phyloP scores from a whole-genome alignment of 805 yeast species.

The Myxozyma nipponensis region DNA sequence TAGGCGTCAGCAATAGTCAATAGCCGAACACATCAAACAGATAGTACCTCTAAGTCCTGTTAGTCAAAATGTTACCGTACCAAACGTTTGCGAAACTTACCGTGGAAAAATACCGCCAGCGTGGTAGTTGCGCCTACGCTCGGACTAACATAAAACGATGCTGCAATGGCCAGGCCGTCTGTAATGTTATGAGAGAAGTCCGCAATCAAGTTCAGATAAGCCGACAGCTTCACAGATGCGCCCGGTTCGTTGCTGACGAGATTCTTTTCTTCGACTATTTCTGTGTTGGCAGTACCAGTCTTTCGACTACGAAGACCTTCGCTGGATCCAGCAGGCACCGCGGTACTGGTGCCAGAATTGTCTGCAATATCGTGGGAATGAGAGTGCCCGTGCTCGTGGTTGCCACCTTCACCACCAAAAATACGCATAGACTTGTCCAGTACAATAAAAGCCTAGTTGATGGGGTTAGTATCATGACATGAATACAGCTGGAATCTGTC shows the following conservation, averaged over 20 bases:
- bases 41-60: too few relatives aligned
- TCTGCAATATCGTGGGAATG: constrained; percentile 39
- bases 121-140: constrained; percentile 65
- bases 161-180: constrained; percentile 71
- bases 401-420: constrained; percentile 32
- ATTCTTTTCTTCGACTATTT: neutral
- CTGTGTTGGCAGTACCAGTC: neutral
- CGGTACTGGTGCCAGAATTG: constrained; percentile 9
- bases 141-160: constrained; percentile 60
- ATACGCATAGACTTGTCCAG: constrained; percentile 61
- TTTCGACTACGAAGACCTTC: constrained; percentile 12
- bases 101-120: constrained; percentile 69
- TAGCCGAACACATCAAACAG: neutral
- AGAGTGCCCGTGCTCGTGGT: constrained; percentile 46
- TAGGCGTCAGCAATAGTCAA: constrained; percentile 30
- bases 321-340: constrained; percentile 3
- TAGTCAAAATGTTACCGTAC: too few relatives aligned
- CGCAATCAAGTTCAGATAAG: constrained; percentile 62
- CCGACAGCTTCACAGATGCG: constrained; percentile 44
- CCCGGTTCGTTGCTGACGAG: constrained; percentile 15
- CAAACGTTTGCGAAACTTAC: neutral
- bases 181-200: constrained; percentile 73
- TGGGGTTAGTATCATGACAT: neutral
- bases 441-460: constrained; percentile 44
- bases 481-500: too few relatives aligned